phyloP scores from a whole-genome alignment of 306 rosid genomes.

The Prunus mume region DNA sequence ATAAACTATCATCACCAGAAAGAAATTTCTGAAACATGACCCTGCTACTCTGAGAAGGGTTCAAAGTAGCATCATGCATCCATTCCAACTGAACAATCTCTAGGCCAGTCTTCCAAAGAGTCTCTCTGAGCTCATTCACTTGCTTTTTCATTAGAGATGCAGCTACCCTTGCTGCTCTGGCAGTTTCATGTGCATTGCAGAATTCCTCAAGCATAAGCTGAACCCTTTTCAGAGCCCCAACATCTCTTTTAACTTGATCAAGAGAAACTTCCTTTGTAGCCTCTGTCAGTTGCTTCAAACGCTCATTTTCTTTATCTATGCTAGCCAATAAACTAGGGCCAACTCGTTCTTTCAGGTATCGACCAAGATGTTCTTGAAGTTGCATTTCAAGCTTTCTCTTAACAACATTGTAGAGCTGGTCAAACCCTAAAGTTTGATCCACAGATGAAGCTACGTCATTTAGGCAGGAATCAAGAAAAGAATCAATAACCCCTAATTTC shows the following conservation, averaged over 20 bases:
- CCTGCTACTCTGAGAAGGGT: conserved; percentile 63
- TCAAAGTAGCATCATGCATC: conserved; percentile 69
- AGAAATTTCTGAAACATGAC: conserved; percentile 59
- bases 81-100: conserved; percentile 92
- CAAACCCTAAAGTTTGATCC: conserved; percentile 89
- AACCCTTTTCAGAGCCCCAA: conserved; percentile 56
- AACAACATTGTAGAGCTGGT: conserved; percentile 67
- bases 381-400: conserved; percentile 86
- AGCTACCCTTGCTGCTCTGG: conserved; percentile 86
- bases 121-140: conserved; percentile 72
- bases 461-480: conserved; percentile 80
- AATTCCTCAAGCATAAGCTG: conserved; percentile 78
- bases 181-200: conserved; percentile 89
- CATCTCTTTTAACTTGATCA: conserved; percentile 58
- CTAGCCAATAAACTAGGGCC: conserved; percentile 66
- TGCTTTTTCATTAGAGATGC: conserved; percentile 74
- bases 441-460: conserved; percentile 81
- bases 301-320: conserved; percentile 70
- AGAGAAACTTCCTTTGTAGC: conserved; percentile 44
- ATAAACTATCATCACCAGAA: conserved; percentile 59
- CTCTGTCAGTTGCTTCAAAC: conserved; percentile 63
- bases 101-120: conserved; percentile 68
- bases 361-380: conserved; percentile 66
- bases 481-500: conserved; percentile 79
- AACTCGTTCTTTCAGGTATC: conserved; percentile 70